phyloP scores from a whole-genome alignment of 2,329 filamentous ascomycete genomes.

The Fusarium sambucinum region DNA sequence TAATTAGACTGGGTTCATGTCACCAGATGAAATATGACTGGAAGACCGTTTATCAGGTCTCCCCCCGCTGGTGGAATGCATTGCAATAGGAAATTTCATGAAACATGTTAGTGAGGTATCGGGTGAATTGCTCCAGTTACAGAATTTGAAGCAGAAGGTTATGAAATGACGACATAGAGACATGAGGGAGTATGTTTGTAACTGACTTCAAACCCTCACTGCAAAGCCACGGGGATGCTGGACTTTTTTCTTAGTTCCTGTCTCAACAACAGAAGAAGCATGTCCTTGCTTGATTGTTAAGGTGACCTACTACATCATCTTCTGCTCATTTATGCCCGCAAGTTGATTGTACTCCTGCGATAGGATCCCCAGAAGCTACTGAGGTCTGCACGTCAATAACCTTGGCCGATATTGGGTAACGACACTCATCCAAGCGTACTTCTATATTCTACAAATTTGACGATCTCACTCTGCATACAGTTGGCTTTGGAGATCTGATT shows the following conservation, averaged over 20 bases:
- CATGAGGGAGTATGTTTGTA: neutral
- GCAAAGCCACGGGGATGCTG: neutral
- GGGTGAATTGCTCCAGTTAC: neutral
- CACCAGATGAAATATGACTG: neutral
- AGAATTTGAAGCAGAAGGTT: neutral
- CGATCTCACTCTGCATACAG: no score
- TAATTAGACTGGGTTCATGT: neutral
- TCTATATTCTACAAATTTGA: no score
- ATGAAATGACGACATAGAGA: no score
- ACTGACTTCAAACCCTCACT: neutral
- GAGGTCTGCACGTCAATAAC: no score
- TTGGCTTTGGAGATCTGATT: no score
- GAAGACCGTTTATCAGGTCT: neutral
- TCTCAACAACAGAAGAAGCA: neutral
- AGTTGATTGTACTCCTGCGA: no score
- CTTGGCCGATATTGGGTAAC: no score
- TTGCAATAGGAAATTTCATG: neutral
- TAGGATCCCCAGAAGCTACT: no score
- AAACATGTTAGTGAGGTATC: neutral
- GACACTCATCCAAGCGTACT: no score
- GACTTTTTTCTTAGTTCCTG: neutral
- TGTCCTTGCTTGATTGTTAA: neutral
- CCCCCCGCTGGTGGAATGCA: no score
- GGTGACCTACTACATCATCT: no score
- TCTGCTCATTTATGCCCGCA: no score